Base-by-base conservation (phyloP, 2,329 filamentous ascomycete genomes). In the Fusarium sp. region DNA sequence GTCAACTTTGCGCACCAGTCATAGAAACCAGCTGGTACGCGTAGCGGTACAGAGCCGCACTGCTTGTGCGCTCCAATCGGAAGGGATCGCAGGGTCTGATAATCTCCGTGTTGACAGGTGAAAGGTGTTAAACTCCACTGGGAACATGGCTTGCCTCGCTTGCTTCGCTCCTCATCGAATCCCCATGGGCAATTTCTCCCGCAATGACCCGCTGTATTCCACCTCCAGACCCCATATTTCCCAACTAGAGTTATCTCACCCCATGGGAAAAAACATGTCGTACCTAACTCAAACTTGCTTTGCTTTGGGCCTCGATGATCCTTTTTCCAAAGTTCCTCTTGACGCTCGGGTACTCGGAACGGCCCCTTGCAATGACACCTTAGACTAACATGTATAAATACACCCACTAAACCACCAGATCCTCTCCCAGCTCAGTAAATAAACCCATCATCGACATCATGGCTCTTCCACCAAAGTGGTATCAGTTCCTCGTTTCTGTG, bases 401-500 rank as follows among this genome's bases (percentile, higher is more conserved):
- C 64, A 69, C 36, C 36, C 17, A 9, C 26, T 35, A 31, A 36
- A 44, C n/a, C 58, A 41, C 47, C 44, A 26, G 44, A 26, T n/a
- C 47, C 28, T 49, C 26, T 8, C 28, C 28, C 17, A 24, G 18
- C 36, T 28, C 24, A 18, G 51, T 54, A 10, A 38, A 39, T n/a
- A 38, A 14, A 51, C 9, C 31, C 13, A 22, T 28, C 36, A 54
- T 26, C n/a, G 20, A 61, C 66, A 73, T 17, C 72, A 85, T 85
- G 83, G 81, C 81, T 74, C 81, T 85, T 72, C 82, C 84, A 55
- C 84, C 84, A 49, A 85, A 84, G 74, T 83, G 80, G 80, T 86
- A 86, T 44, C 77, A 89, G 82, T 88, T 87, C 75, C 84, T 88
- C 57, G 85, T 76, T 79, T 84, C 74, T 76, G 69, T 72, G 5